These are phyloP conservation scores for Penicillium hesseltinei DNA, from an alignment of 2,329 filamentous ascomycete genomes.

Conservation along the genomic window DNA sequence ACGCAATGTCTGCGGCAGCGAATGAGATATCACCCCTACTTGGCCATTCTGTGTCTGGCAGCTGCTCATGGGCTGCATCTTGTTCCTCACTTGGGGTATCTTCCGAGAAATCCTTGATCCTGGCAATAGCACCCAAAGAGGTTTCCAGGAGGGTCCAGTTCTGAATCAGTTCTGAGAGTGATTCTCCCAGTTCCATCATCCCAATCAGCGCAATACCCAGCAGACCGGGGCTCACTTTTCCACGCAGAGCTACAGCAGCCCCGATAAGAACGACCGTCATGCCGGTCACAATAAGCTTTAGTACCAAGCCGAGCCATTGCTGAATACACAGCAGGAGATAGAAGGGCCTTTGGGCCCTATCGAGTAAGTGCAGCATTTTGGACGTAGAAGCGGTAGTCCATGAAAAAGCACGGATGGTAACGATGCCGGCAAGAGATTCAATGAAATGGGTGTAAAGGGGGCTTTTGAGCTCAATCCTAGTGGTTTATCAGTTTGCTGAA, in stretches of 20 bases:
- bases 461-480: constrained; percentile 19
- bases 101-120: constrained; percentile 52
- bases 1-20: constrained; percentile 17
- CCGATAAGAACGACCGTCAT: constrained; percentile 45
- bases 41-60: constrained; percentile 22
- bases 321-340: no score
- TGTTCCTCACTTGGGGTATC: constrained; percentile 28
- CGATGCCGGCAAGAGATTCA: constrained; percentile 13
- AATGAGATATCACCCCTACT: constrained; percentile 22
- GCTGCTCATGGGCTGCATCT: background rate
- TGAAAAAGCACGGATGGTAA: constrained; percentile 17
- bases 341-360: no score
- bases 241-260: constrained; percentile 39
- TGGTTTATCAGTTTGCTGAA: background rate
- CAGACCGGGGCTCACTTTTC: constrained; percentile 40
- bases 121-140: constrained; percentile 54
- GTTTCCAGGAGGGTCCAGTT: constrained; percentile 58
- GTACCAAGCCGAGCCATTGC: no score
- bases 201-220: constrained; percentile 50
- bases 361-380: no score
- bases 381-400: no score
- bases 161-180: constrained; percentile 35
- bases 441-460: constrained; percentile 22
- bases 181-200: constrained; percentile 44
- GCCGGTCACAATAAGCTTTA: constrained; percentile 13